Conservation (phyloP, 176 grass and related monocot species). For the Pontederia crassipes region DNA sequence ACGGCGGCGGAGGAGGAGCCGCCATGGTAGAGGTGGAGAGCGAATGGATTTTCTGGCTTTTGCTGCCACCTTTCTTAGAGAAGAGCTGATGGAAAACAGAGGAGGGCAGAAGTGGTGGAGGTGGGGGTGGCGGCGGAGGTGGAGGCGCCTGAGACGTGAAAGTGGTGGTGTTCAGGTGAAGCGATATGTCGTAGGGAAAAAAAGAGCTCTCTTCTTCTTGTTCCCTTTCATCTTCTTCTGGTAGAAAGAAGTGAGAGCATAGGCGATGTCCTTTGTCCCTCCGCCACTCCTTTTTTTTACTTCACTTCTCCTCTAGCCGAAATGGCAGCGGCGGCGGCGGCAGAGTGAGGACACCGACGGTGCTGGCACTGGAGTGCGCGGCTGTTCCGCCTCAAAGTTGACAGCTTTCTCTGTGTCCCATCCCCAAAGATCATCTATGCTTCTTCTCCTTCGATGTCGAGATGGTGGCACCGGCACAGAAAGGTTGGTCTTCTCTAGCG, state of each 20-base stretch:
- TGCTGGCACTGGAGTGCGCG: slow-evolving; percentile 20
- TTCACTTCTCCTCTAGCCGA: slow-evolving; percentile 20
- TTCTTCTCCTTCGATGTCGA: slow-evolving; percentile 22
- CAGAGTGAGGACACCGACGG: slow-evolving; percentile 24
- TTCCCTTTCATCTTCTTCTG: slow-evolving; percentile 74
- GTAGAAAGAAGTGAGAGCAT: slow-evolving; percentile 75
- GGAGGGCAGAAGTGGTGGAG: slow-evolving; percentile 41
- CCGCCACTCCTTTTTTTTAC: slow-evolving; percentile 65
- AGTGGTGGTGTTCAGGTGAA: slow-evolving; percentile 13
- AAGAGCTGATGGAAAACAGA: slow-evolving; percentile 74
- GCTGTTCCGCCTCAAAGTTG: slow-evolving; percentile 15
- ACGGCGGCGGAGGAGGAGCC: neutral
- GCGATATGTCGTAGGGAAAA: slow-evolving; percentile 38
- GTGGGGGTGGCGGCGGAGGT: slow-evolving; percentile 33
- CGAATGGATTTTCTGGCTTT: slow-evolving; percentile 62
- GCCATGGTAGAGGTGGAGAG: neutral
- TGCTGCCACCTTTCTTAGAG: slow-evolving; percentile 55
- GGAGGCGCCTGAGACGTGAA: slow-evolving; percentile 10
- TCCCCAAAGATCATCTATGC: slow-evolving; percentile 31
- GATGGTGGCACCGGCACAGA: too few relatives aligned
- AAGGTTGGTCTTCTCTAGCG: too few relatives aligned
- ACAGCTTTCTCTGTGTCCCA: slow-evolving; percentile 28
- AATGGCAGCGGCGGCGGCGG: slow-evolving; percentile 26
- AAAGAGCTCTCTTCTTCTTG: slow-evolving; percentile 48
- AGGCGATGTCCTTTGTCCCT: slow-evolving; percentile 77